Evolutionary conservation across 495 filamentous ascomycete species (phyloP), one percentile per base, ranked within the genome.

Genomic region (Immersiella caudata): DNA sequence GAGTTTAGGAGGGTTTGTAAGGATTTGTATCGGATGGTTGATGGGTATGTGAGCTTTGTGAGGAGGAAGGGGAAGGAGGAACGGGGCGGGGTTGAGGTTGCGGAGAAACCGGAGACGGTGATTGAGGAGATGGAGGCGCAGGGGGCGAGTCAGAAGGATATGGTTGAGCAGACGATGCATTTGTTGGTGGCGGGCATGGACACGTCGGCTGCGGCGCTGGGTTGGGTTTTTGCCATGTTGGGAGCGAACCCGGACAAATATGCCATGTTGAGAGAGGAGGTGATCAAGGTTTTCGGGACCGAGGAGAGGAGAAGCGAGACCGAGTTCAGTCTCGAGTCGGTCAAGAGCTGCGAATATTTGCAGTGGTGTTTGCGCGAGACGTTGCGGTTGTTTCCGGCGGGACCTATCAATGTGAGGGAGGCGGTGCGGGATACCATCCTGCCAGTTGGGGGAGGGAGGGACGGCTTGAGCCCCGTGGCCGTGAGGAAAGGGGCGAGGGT

Each of bases 11-110:
- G 35, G 36, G 56, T 56, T 2, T 66, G 64, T n/a, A 54, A 36
- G 18, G 64, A 67, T n/a, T 36, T 67, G 46, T 61, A 67, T 9
- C 65, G 65, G 20, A 61, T 67, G 49, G 58, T 67, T 14, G 57
- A 61, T 40, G 57, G 65, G 8, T 61, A 55, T 24, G 65, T 67
- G 0, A 33, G 21, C 6, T 21, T 21, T 24, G 64, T 66, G 56
- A 26, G 64, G 50, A 35, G 54, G 5, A 52, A 50, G 64, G 64
- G 64, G 5, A 18, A 29, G 29, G 29, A 46, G 1, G 62, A 18
- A 9, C 49, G 62, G 2, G 29, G 52, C 5, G 33, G 63, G 8
- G 2, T 12, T 21, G 63, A 46, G n/a, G 11, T 29, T 33, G 29
- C 29, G 5, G 63, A 65, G 22, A 65, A 49, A 21, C 52, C 54